Conservation (phyloP, 768 basidiomycete species). For the Auricularia auricula-judae region DNA sequence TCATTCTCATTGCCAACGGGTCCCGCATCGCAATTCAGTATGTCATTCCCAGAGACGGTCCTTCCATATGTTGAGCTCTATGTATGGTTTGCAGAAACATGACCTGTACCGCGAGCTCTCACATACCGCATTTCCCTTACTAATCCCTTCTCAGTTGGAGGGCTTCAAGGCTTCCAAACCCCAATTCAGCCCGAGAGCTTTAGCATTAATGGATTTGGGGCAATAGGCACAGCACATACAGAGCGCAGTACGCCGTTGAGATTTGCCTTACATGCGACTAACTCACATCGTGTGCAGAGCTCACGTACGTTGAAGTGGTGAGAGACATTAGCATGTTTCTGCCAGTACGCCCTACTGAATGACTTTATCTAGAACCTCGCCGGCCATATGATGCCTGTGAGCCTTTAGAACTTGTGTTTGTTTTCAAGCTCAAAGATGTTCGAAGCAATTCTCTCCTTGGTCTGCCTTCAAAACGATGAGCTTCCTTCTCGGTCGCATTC, state of each 20-base stretch:
- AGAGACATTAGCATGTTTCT: neutral
- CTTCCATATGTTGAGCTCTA: conserved; percentile 18
- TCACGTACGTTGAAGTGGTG: conserved; percentile 54
- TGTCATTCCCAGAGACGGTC: conserved; percentile 10
- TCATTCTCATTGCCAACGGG: conserved; percentile 65
- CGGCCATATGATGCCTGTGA: neutral
- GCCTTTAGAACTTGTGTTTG: neutral
- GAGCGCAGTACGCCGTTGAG: conserved; percentile 37
- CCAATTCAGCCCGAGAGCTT: conserved; percentile 57
- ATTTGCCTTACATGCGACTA: neutral
- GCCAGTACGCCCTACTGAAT: no score
- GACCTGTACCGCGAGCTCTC: conserved; percentile 23
- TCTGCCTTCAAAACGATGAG: neutral
- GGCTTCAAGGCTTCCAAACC: conserved; percentile 61
- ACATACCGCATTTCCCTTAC: neutral
- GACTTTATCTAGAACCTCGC: neutral
- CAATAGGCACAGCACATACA: conserved; percentile 50
- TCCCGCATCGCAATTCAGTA: conserved; percentile 54
- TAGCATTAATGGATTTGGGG: conserved; percentile 58
- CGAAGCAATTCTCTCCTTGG: neutral
- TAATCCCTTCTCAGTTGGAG: conserved; percentile 35
- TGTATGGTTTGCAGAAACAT: conserved; percentile 17
- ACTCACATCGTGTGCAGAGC: conserved; percentile 1
- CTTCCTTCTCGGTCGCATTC: neutral
- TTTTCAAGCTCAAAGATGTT: neutral